Evolutionary conservation across 1,284 basidiomycete genomes (phyloP).

Genomic region (Trichosporon ovoides): DNA sequence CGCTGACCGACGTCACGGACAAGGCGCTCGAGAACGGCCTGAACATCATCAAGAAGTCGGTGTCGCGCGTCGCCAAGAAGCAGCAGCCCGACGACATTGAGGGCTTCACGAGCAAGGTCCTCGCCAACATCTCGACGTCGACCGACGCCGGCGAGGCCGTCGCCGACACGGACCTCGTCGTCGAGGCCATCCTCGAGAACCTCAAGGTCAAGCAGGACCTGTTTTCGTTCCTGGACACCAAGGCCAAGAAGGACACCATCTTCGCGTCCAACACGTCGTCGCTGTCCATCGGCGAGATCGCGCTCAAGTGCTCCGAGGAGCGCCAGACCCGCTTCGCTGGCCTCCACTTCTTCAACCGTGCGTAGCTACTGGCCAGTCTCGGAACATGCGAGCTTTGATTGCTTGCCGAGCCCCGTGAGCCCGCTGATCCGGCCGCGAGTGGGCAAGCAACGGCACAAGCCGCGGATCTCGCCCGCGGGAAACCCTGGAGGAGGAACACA

Average conservation of each 20-base stretch:
- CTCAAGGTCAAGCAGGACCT: slow-evolving; percentile 56
- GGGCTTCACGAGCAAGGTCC: slow-evolving; percentile 45
- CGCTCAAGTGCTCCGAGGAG: slow-evolving; percentile 43
- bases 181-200: slow-evolving; percentile 59
- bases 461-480: slow-evolving; percentile 1
- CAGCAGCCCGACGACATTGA: slow-evolving; percentile 51
- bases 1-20: slow-evolving; percentile 50
- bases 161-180: slow-evolving; percentile 53
- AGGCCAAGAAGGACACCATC: slow-evolving; percentile 51
- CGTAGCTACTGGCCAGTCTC: slow-evolving; percentile 11
- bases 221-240: slow-evolving; percentile 53
- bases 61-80: slow-evolving; percentile 54
- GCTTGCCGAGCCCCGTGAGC: too few species aligned
- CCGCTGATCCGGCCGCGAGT: too few species aligned
- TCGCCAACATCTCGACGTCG: slow-evolving; percentile 52
- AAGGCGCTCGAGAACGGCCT: slow-evolving; percentile 52
- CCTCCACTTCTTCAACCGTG: slow-evolving; percentile 56
- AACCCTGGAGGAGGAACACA: background rate
- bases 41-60: slow-evolving; percentile 55
- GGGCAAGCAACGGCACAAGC: background rate
- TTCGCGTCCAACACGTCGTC: slow-evolving; percentile 58
- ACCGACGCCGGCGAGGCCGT: slow-evolving; percentile 54
- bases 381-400: background rate
- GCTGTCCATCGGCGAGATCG: slow-evolving; percentile 54
- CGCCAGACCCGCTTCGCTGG: slow-evolving; percentile 52